Evolutionary conservation across 768 basidiomycete genomes (phyloP), one percentile per base, ranked within the genome.

Genomic region (Rubroboletus satanas): DNA sequence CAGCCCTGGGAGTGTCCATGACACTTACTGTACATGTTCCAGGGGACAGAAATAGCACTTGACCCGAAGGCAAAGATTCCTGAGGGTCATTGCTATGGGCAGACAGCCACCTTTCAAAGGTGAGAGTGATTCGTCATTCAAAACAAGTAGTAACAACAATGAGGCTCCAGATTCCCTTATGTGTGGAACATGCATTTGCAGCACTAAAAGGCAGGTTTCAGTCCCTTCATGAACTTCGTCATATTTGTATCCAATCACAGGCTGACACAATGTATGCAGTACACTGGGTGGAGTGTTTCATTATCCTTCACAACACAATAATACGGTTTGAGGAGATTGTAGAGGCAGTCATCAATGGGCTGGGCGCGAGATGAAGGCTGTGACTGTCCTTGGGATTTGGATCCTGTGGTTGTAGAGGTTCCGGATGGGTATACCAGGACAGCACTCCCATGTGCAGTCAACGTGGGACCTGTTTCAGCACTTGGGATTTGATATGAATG

Each of bases 1-100:
- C 12, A 62, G 71, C 1, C 56, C 56, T 0, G 51, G 54, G 5
- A 63, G 60, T 14, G 33, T 62, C 2, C 52, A 58, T 12, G 39
- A 61, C 21, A n/a, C n/a, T n/a, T n/a, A n/a, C n/a, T n/a, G n/a
- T 55, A 55, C 32, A 42, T 42, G 21, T 61, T 62, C 12, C 43
- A 51, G 15, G 39, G 35, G 0, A 58, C 52, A n/a, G 7, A 26
- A 4, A 21, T 62, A 0, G 35, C 36, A 7, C n/a, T 56, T 3
- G 28, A 56, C 0, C 31, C 32, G 1, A 37, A 42, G 0, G 3
- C 0, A 0, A 10, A 47, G 14, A 46, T 62, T 3, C 26, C 38
- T 0, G 18, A 38, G 3, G 36, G 21, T 0, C 49, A 63, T 14
- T 62, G 57, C 51, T 62, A 0, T 63, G 56, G 56, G 60, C 26